A percentile compares a stretch with the other conserved stretches of the same genome.
These are phyloP conservation scores for Boletus eberwhitei DNA, from an alignment of 768 basidiomycete genomes.

Conservation along the genomic window DNA sequence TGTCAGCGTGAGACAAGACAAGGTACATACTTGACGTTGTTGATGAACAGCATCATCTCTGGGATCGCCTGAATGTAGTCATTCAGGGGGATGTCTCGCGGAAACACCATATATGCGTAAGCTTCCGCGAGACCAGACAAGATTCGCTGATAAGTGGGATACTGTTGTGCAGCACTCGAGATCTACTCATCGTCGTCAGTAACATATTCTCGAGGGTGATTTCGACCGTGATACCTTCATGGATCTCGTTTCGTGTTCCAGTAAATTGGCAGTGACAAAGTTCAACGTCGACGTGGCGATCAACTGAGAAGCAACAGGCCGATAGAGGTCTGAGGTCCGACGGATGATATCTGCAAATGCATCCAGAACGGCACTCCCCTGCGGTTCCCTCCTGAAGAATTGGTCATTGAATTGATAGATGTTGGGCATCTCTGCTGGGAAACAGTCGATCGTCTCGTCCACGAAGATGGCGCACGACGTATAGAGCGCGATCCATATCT, in stretches of 20 bases:
- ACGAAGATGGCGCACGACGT: too few relatives aligned
- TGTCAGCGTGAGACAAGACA: neutral
- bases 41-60: too few relatives aligned
- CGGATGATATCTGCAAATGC: too few relatives aligned
- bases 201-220: neutral
- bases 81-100: conserved; percentile 28
- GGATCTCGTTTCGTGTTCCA: conserved; percentile 30
- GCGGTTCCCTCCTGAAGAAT: conserved; percentile 24
- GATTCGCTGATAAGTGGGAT: conserved; percentile 24
- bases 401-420: neutral
- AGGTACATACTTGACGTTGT: conserved; percentile 6
- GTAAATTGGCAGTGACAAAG: conserved; percentile 31
- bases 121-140: conserved; percentile 35
- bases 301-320: conserved; percentile 29
- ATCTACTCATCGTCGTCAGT: conserved; percentile 4
- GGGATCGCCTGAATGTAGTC: conserved; percentile 18
- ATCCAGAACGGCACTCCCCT: conserved; percentile 11
- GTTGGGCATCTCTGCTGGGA: conserved; percentile 11
- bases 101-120: conserved; percentile 36
- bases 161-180: conserved; percentile 23
- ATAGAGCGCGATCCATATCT: too few relatives aligned
- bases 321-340: neutral
- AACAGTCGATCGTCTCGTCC: conserved; percentile 13
- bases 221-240: conserved; percentile 22
- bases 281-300: conserved; percentile 37